Base-by-base conservation (phyloP, 1,284 basidiomycete genomes). In the Pascua sp. region DNA sequence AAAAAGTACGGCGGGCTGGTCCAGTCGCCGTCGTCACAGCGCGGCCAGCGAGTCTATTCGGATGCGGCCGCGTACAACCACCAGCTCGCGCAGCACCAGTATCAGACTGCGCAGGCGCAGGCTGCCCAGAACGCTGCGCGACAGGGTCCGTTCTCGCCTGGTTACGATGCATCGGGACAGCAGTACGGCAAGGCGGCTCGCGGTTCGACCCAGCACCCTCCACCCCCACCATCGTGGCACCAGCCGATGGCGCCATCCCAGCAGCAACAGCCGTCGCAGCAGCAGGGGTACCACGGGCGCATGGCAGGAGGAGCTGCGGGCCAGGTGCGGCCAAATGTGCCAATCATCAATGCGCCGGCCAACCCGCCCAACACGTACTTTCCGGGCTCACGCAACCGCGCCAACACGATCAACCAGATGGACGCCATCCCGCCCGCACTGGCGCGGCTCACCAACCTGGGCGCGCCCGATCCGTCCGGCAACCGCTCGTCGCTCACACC, bases 51-150 rank as follows among this genome's bases (percentile, higher is more conserved):
- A 52, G 87, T 90, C 5, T 95, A 90, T 72, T 89, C 90, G 67
- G 94, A 97, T 75, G 92, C 94, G 0, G 91, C 92, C 11, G 80
- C 89, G 1, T 98, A 98, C 80, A 93, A 93, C 67, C 92, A 96
- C 65, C 94, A 95, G 70, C 82, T 96, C 47, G 87, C 86, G 2
- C 91, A 95, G 73, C 95, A 98, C 70, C 94, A 98, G 77, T 88
- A 86, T 16, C 93, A 91, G 74, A 93, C 89, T 8, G 88, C 90
- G 4, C 90, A 91, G 60, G 78, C 73, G 24, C 59, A 48, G 42
- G 66, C 68, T 64, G 59, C 59, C 5, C 65, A 67, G 48, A 67
- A 62, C 37, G 63, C 57, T 15, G 66, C 61, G 1, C 62, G 64
- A 13, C 72, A 59, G 18, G 67, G 63, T 11, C 71, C 72, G 9